Base-by-base conservation (phyloP, 441 rosid genomes). In the Mallotus repandus region DNA sequence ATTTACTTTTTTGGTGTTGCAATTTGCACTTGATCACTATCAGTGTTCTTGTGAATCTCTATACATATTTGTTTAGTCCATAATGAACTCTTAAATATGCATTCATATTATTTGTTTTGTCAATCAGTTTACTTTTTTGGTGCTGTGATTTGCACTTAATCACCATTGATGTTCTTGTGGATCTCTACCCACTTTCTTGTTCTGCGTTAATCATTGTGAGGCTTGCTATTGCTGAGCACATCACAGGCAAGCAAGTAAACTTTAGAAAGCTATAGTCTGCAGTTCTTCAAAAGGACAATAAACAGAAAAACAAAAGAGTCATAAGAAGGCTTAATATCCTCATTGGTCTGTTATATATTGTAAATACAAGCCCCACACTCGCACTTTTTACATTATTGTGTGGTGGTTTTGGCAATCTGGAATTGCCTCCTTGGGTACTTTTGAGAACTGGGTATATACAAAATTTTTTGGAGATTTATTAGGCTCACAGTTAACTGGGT, bases 221-320 rank as follows among this genome's bases (percentile, higher is more conserved):
- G 53, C 10, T 45, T 32, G 15, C 50, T 41, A 38, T 41, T 35
- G 45, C 15, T 66, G 56, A 66, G 22, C 5, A 10, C 19, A 66
- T 66, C 35, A 22, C 56, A 12, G 29, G 11, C 9, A 13, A 14
- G 56, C 19, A 66, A 25, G 13, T 22, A 12, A 13, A 60, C 45
- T 66, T 50, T 49, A 66, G 70, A 66, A 49, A 66, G 43, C 56
- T 49, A 50, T 49, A 19, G 19, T 49, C 19, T 50, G n/a, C 57
- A 22, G 6, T 48, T 66, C 5, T 15, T 50, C 14, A 13, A 50
- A 49, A 22, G 22, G 45, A 21, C 14, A 48, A 48, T 48, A 22
- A 11, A 55, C 6, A 19, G 19, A 29, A 29, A 29, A 45, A 25
- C 19, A 45, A 45, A 43, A 10, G 19, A 45, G 7, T 16, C 52